These are phyloP conservation scores for Colletotrichum viniferum DNA, from an alignment of 2,329 filamentous ascomycete genomes.

Conservation along the genomic window DNA sequence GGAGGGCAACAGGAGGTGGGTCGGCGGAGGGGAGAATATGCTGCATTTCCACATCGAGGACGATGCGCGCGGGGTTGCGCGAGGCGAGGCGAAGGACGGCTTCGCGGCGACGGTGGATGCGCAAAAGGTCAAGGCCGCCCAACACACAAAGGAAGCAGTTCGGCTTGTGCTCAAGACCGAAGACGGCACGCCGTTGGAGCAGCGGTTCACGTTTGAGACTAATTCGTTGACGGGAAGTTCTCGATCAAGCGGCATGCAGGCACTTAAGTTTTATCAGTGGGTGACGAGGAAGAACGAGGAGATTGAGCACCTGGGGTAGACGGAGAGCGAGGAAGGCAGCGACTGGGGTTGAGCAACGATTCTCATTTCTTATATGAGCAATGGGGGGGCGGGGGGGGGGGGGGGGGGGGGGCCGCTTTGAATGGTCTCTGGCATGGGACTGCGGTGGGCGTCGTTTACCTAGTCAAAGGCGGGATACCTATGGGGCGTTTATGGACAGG, in stretches of 20 bases:
- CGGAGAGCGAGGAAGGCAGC: neutral
- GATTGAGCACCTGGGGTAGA: constrained; percentile 3
- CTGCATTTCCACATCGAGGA: constrained; percentile 6
- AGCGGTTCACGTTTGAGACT: neutral
- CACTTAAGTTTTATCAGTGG: constrained; percentile 16
- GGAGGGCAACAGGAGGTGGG: constrained; percentile 11
- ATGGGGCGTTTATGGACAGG: neutral
- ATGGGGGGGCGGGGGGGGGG: neutral
- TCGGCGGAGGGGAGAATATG: neutral
- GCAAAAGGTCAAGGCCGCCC: neutral
- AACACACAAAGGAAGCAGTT: constrained; percentile 1
- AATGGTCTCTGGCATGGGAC: neutral
- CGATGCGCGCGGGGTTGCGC: neutral
- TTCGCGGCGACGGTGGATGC: constrained; percentile 8
- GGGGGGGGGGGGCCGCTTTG: neutral
- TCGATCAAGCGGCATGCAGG: constrained; percentile 1
- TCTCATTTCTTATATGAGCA: neutral
- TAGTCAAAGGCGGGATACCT: neutral
- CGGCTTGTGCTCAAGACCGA: constrained; percentile 2
- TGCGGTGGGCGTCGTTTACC: neutral
- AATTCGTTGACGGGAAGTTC: constrained; percentile 7
- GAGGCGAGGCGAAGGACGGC: neutral
- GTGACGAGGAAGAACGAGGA: constrained; percentile 2
- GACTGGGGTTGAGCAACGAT: neutral
- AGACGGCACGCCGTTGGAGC: neutral